Percentiles rank a stretch among this genome's conserved stretches.
Conservation (phyloP, 2,329 filamentous ascomycete genomes). For the Neophaeococcomyces mojaviensis region DNA sequence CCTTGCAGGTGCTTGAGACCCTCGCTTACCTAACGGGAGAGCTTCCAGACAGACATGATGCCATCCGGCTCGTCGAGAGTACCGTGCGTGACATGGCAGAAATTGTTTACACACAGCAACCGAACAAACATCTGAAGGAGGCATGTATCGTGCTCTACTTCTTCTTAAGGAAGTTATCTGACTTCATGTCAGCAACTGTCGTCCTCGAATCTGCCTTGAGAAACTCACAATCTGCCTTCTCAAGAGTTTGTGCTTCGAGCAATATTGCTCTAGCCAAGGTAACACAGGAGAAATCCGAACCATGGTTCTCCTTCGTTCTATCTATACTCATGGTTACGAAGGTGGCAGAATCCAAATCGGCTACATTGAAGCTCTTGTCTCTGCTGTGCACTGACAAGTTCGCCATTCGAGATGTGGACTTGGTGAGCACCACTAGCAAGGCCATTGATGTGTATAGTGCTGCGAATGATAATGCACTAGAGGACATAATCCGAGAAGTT, state of each 20-base stretch:
- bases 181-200: conserved; percentile 9
- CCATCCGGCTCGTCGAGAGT: conserved; percentile 8
- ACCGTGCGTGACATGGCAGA: conserved; percentile 14
- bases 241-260: conserved; percentile 9
- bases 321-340: conserved; percentile 16
- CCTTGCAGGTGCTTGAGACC: conserved; percentile 38
- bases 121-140: conserved; percentile 18
- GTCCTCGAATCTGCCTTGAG: neutral
- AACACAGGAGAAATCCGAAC: neutral
- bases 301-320: conserved; percentile 6
- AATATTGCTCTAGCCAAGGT: conserved; percentile 3
- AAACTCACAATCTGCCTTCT: neutral
- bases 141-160: conserved; percentile 18
- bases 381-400: conserved; percentile 10
- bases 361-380: conserved; percentile 20
- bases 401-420: neutral
- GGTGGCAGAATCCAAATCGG: conserved; percentile 19
- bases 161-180: conserved; percentile 14
- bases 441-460: conserved; percentile 16
- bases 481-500: conserved; percentile 20
- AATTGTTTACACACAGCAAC: conserved; percentile 15
- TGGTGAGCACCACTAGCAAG: neutral
- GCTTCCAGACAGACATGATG: conserved; percentile 22
- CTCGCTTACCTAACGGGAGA: conserved; percentile 25
- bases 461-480: conserved; percentile 13